Conservation (phyloP, 331 rosid genomes). For the Erythrophleum ivorense region DNA sequence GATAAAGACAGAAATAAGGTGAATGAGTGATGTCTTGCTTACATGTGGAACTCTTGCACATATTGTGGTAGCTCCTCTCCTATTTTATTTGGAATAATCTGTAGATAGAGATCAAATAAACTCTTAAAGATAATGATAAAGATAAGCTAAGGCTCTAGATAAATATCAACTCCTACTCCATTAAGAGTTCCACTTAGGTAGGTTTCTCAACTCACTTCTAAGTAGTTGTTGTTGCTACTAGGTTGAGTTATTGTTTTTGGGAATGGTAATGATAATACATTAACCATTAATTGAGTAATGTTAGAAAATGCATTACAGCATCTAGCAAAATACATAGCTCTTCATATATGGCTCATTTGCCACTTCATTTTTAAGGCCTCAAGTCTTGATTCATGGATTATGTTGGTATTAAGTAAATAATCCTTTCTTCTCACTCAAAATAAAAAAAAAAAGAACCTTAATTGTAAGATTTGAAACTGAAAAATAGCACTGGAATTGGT, state of each 20-base stretch:
- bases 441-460: too few relatives aligned
- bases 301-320: too few relatives aligned
- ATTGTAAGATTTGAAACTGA: neutral
- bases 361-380: neutral
- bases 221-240: too few relatives aligned
- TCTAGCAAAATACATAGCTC: neutral
- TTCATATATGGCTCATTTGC: neutral
- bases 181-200: neutral
- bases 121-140: neutral
- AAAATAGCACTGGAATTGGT: too few relatives aligned
- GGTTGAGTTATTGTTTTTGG: neutral
- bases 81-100: neutral
- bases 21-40: neutral
- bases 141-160: neutral
- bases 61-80: neutral
- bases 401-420: neutral
- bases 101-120: neutral
- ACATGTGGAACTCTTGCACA: neutral
- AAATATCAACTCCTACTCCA: neutral
- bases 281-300: neutral
- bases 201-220: too few relatives aligned
- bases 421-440: neutral
- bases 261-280: neutral
- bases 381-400: neutral
- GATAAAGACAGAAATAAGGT: neutral